Conservation (phyloP, 1,284 basidiomycete species). For the Cryptococcus sp. region DNA sequence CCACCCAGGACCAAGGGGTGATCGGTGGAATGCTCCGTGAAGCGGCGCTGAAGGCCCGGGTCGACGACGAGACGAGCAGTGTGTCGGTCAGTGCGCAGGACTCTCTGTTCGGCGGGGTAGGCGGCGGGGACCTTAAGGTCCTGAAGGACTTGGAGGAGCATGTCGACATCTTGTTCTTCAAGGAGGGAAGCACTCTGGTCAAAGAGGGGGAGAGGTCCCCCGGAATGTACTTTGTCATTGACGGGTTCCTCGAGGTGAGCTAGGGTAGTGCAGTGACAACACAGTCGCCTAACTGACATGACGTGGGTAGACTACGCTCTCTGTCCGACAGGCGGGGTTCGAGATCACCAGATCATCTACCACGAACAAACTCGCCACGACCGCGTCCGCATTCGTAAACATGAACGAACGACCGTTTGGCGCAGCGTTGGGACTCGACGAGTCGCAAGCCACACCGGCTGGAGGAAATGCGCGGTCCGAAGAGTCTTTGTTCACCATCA, state of each 20-base stretch:
- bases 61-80: conserved; percentile 59
- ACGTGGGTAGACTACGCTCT: conserved; percentile 20
- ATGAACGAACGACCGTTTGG: conserved; percentile 32
- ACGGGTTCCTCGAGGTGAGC: conserved; percentile 87
- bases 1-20: conserved; percentile 52
- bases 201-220: conserved; percentile 73
- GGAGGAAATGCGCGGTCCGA: conserved; percentile 13
- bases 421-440: conserved; percentile 33
- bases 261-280: not conserved
- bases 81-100: conserved; percentile 58
- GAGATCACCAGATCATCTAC: conserved; percentile 14
- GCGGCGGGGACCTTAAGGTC: conserved; percentile 25
- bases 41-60: conserved; percentile 65
- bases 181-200: conserved; percentile 78
- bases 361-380: conserved; percentile 11
- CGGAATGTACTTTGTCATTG: conserved; percentile 97
- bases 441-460: conserved; percentile 2
- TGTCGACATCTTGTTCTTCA: conserved; percentile 91
- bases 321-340: conserved; percentile 14
- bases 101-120: conserved; percentile 27
- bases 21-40: conserved; percentile 55
- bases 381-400: conserved; percentile 14
- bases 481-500: conserved; percentile 83
- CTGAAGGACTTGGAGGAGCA: conserved; percentile 80
- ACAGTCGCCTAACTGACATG: conserved; percentile 2